These are phyloP conservation scores for Metschnikowia shivogae DNA, from an alignment of 805 yeast genomes.

Conservation along the genomic window DNA sequence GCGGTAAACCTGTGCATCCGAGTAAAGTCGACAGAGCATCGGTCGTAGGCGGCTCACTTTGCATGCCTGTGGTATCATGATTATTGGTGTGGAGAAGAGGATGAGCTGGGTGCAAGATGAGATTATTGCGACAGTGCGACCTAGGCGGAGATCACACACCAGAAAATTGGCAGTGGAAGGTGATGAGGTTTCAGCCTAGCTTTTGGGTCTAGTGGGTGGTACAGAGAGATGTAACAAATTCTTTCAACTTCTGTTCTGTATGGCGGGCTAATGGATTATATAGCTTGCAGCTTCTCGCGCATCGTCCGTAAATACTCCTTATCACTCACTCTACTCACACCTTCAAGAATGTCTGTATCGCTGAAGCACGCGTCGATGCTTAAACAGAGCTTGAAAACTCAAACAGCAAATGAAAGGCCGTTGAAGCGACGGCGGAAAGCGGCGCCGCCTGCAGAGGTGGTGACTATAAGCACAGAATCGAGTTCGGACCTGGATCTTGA, in stretches of 20 bases:
- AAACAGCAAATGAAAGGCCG: background rate
- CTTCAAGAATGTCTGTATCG: slow-evolving; percentile 8
- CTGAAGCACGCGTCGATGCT: slow-evolving; percentile 12
- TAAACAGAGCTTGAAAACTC: slow-evolving; percentile 10
- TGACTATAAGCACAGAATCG: slow-evolving; percentile 8
- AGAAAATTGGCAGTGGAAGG: too few species aligned
- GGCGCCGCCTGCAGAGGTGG: slow-evolving; percentile 2
- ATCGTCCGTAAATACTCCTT: too few species aligned
- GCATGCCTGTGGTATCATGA: background rate
- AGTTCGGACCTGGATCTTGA: slow-evolving; percentile 13
- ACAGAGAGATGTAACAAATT: too few species aligned
- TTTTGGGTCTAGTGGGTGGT: too few species aligned
- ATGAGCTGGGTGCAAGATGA: background rate
- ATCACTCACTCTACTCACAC: background rate
- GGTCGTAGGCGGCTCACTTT: slow-evolving; percentile 1
- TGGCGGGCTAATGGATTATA: too few species aligned
- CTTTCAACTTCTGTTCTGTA: too few species aligned
- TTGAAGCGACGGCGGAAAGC: slow-evolving; percentile 9
- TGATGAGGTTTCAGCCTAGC: too few species aligned
- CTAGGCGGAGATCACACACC: too few species aligned
- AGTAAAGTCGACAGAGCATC: background rate
- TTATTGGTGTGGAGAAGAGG: background rate
- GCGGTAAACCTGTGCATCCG: slow-evolving; percentile 7
- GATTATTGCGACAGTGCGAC: background rate
- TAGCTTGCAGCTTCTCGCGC: too few species aligned